Conservation (phyloP, 306 rosid genomes). For the Gynostemma pentaphyllum region DNA sequence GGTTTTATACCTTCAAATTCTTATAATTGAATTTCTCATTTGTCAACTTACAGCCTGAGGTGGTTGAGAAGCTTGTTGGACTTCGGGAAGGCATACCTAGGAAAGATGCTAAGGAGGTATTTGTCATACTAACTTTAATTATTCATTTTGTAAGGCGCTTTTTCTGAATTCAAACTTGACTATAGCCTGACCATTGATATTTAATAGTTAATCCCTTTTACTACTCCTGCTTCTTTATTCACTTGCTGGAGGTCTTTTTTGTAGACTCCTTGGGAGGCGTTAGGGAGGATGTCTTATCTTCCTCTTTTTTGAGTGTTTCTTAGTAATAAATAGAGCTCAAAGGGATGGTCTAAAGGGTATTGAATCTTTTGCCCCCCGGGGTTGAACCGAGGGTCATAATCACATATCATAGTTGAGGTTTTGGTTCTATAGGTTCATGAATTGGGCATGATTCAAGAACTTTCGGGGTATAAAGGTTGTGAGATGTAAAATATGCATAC, state of each 20-base stretch:
- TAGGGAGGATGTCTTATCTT: neutral
- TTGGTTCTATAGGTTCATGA: no score
- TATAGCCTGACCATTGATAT: neutral
- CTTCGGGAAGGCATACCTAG: conserved; percentile 93
- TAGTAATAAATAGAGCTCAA: no score
- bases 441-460: no score
- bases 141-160: neutral
- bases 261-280: neutral
- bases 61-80: conserved; percentile 91
- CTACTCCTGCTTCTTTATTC: neutral
- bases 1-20: neutral
- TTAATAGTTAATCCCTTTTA: neutral
- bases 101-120: conserved; percentile 99
- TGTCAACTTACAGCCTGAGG: conserved; percentile 61
- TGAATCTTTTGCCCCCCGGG: no score
- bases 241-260: neutral
- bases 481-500: no score
- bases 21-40: conserved; percentile 9
- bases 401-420: no score
- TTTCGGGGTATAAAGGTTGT: no score
- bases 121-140: neutral
- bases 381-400: no score
- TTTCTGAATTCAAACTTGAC: neutral
- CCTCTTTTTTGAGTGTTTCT: neutral
- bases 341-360: no score